Conservation (phyloP, 768 basidiomycete species). For the Terana coerulea region DNA sequence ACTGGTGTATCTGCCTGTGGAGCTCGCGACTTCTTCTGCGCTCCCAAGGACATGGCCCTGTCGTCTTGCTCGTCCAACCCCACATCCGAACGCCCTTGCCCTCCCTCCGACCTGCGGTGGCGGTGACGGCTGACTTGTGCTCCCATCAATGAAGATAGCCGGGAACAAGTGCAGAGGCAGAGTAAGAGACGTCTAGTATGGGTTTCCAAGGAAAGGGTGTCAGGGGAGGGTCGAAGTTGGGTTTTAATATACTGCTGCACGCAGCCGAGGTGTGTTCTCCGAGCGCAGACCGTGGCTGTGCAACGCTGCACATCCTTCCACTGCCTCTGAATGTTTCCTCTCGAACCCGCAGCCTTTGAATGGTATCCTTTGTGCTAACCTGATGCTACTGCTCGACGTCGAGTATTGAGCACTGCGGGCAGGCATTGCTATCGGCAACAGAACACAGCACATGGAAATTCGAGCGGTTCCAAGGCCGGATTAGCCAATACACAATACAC, state of each 20-base stretch:
- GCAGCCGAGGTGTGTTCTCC: not conserved
- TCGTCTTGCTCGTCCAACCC: not conserved
- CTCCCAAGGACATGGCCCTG: not conserved
- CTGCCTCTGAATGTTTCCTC: too few relatives aligned
- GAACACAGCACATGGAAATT: too few relatives aligned
- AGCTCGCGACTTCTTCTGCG: not conserved
- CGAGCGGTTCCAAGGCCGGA: too few relatives aligned
- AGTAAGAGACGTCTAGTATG: not conserved
- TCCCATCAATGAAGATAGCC: not conserved
- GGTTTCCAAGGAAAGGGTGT: not conserved
- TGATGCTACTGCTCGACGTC: too few relatives aligned
- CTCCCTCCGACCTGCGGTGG: constrained; percentile 8
- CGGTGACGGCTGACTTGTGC: constrained; percentile 1
- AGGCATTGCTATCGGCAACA: too few relatives aligned
- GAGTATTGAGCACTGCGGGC: too few relatives aligned
- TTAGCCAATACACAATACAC: too few relatives aligned
- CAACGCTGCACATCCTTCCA: too few relatives aligned
- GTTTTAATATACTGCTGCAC: not conserved
- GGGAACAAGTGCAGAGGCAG: constrained; percentile 4
- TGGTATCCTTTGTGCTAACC: too few relatives aligned
- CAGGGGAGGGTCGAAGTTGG: not conserved
- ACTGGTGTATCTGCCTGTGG: not conserved
- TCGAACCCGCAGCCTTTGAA: too few relatives aligned
- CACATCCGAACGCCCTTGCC: not conserved
- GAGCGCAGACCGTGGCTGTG: constrained; percentile 1